Evolutionary conservation across 1,284 basidiomycete species (phyloP), one percentile per base, ranked within the genome.

Genomic region (Agaricales sp.): DNA sequence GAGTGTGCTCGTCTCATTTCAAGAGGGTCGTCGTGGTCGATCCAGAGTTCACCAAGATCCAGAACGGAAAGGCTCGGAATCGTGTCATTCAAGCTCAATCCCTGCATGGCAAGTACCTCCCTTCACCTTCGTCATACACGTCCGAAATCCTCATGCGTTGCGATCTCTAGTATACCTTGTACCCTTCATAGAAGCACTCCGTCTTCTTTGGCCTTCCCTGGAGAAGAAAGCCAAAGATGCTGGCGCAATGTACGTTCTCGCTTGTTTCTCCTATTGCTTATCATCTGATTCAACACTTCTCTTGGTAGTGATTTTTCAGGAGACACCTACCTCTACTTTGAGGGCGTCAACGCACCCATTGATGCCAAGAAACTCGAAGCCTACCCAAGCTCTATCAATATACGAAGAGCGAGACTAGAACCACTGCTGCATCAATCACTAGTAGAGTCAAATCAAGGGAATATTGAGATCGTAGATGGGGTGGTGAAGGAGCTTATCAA

Each of bases 1-100:
- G 60, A 11, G 53, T 59, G 16, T 60, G 57, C 26, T 52, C 54
- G 14, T 63, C 65, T 48, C 64, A 66, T 50, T 67, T 67, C 45
- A 60, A 64, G 38, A 52, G 55, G 8, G 65, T 67, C 30, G 22
- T 66, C 16, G 55, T 67, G 35, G 54, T 67, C 11, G 65, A 68
- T 43, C 53, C 65, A 3, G 66, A 67, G 13, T 53, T 49, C 6
- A 48, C 47, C 16, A 52, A 45, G 46, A 55, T 51, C 53, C 49
- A 54, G 45, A 55, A 57, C 20, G 51, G 49, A 23, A 51, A 58
- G 13, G 22, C 19, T 2, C 55, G 63, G 4, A 51, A 58, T 0
- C 59, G 63, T 11, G 55, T 66, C 8, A 50, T 58, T 45, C 65
- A 65, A 43, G 63, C 59, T 45, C 43, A 51, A 4, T 60, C 59